Evolutionary conservation across 2,329 filamentous ascomycete species (phyloP), one percentile per base, ranked within the genome.

Genomic region (Ophiocordyceps camponoti-rufipedis): DNA sequence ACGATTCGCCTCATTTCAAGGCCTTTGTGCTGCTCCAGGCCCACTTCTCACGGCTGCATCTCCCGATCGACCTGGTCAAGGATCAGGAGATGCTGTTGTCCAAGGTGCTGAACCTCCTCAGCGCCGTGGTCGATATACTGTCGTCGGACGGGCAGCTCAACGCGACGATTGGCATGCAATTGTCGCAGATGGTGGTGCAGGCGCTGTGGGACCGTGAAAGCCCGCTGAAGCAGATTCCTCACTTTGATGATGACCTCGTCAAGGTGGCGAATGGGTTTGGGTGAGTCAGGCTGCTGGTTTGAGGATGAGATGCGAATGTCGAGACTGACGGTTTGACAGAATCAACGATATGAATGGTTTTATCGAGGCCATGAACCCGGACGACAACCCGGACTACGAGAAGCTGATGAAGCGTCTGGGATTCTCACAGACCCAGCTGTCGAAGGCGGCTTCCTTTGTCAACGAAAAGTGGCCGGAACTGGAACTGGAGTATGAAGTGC

Each of bases 121-220:
- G 85, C 59, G 89, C 91, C 19, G 85, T 82, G 56, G 91, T 96
- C 19, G 91, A 98, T 60, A 87, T 98, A 14, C 74, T 98, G 33
- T 94, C 87, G 10, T 95, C 88, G 1, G 88, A 98, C 55, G 91
- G 89, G 13, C 86, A 95, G 56, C 73, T 98, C 50, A 98, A 98
- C 58, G 89, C 91, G 48, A 94, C 95, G 81, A 88, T 82, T 55
- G 91, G 91, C 28, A 98, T 98, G 89, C 91, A 98, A 62, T 86
- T 98, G 75, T 94, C 85, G 12, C 91, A 98, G 60, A 98, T 98
- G 91, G 85, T 93, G 45, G 88, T 98, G 3, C 91, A 98, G 65
- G 88, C 83, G 44, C 94, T 96, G 85, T 98, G 91, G 91, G 89
- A 98, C 65, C 83, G 88, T 47, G 91, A 98, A 62, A 93, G 85